Evolutionary conservation across 2,329 filamentous ascomycete species (phyloP), one percentile per base, ranked within the genome.

Genomic region (Epichloe sp.): DNA sequence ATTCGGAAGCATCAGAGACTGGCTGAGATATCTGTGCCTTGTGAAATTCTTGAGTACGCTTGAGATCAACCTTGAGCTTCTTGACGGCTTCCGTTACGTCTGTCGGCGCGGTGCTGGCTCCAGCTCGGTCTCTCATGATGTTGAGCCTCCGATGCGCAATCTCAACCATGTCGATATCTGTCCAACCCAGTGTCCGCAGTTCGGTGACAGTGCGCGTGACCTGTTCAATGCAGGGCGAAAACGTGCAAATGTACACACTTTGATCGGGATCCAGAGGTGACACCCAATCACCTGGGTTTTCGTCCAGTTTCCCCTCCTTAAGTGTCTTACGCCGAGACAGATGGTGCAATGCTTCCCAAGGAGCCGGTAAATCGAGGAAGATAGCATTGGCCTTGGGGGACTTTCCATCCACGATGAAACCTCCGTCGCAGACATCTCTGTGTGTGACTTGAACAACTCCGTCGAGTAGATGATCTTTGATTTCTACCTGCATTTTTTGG

Each of bases 171-270:
- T 87, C 82, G 56, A 97, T 94, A 52, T 91, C 85, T 10, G 89
- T 78, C 93, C 93, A 98, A 49, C 88, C 88, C 6, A 89, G 72
- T 38, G 82, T 78, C 50, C 91, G 83, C 67, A 98, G 77, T 12
- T 80, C 79, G 11, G 86, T 84, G 50, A 95, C 83, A 0, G 93
- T 97, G 51, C 83, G 80, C 49, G 86, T 88, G 21, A 94, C 91
- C 71, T 98, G 93, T 68, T 98, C 93, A 57, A 98, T 94, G 67
- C 93, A 98, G 0, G 93, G 93, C 1, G 86, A 94, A 70, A 98
- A 98, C 0, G 89, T 94, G 71, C 93, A 98, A 50, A 98, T 78
- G 62, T 93, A 78, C 1, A 84, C 80, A 5, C 85, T 77, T 42
- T 79, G 76, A n/a, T 76, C 75, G 0, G 87, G 82, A 57, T 93